Evolutionary conservation across 306 rosid genomes (phyloP).

Genomic region (Lotus japonicus): DNA sequence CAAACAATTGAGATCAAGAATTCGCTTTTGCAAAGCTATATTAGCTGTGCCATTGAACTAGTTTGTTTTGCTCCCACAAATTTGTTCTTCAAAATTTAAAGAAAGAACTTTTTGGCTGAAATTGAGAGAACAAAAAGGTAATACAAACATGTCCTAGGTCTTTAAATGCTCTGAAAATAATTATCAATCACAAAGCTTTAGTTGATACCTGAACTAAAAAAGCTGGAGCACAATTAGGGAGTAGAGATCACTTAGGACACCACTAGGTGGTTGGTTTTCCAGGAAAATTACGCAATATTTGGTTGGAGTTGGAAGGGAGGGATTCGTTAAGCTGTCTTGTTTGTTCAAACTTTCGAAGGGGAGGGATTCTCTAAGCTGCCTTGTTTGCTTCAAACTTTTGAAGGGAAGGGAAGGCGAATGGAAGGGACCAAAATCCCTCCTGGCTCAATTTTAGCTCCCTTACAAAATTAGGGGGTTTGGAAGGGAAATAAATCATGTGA

Average conservation of each 20-base stretch:
- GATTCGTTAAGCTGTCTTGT: no score
- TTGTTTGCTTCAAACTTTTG: no score
- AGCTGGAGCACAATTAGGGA: neutral
- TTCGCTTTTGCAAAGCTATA: slow-evolving; percentile 2
- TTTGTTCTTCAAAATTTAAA: neutral
- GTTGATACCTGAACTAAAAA: neutral
- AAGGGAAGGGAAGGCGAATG: no score
- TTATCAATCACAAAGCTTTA: neutral
- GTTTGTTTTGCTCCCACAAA: neutral
- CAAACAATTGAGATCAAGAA: neutral
- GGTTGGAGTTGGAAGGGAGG: no score
- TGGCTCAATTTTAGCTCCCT: no score
- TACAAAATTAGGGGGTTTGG: no score
- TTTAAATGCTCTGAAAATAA: neutral
- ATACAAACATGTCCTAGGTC: neutral
- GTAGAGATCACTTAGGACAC: neutral
- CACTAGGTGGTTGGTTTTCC: neutral
- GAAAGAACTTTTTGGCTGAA: neutral
- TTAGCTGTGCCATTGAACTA: neutral
- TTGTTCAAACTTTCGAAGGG: no score
- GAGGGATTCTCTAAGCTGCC: no score
- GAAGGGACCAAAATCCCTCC: no score
- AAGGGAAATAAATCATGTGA: no score
- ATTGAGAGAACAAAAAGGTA: neutral
- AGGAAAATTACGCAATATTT: neutral